Conservation (phyloP, 805 yeast species). For the Lipomyces anomalus region DNA sequence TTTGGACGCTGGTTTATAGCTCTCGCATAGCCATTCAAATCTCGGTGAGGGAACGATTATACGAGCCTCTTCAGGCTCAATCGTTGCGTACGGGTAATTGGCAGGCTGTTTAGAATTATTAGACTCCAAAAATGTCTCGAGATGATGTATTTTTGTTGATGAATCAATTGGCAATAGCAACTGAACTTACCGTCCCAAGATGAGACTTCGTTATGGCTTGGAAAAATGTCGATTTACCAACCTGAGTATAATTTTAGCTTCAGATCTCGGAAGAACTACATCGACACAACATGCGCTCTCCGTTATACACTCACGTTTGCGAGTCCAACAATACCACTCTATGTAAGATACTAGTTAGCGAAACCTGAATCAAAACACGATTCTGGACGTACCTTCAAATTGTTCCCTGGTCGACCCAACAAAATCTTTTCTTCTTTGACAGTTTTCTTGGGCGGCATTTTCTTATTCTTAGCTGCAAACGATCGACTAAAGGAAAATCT, state of each 20-base stretch:
- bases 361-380: conserved; percentile 85
- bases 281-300: conserved; percentile 2
- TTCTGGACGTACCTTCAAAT: conserved; percentile 42
- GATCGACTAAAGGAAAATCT: conserved; percentile 11
- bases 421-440: conserved; percentile 65
- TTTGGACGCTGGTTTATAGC: conserved; percentile 62
- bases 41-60: conserved; percentile 89
- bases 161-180: too few species aligned
- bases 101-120: conserved; percentile 55
- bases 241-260: conserved; percentile 37
- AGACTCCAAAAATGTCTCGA: not conserved
- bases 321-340: conserved; percentile 86
- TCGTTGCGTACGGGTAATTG: conserved; percentile 95
- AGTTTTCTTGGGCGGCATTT: conserved; percentile 73
- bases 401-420: conserved; percentile 78
- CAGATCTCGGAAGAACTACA: too few species aligned
- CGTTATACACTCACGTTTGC: conserved; percentile 45
- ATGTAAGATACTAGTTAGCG: conserved; percentile 44
- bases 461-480: conserved; percentile 24
- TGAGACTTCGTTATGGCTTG: conserved; percentile 93
- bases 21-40: conserved; percentile 65
- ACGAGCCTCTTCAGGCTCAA: conserved; percentile 97
- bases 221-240: conserved; percentile 95
- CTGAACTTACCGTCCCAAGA: conserved; percentile 53
- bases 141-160: too few species aligned